Evolutionary conservation across 208 protist species (phyloP).

Genomic region (Crithidia mellificae): DNA sequence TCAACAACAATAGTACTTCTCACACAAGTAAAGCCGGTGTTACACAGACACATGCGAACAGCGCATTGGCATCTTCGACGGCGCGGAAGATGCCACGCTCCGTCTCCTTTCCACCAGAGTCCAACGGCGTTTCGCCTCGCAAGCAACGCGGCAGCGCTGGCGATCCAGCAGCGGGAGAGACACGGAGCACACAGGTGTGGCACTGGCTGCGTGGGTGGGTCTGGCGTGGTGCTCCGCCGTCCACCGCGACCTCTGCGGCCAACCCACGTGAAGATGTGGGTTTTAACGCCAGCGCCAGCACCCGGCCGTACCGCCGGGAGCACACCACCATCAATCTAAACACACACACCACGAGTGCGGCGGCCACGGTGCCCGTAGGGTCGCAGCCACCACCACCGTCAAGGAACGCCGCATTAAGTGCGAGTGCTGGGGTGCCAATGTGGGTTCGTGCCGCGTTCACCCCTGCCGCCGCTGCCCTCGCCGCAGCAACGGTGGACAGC

Average conservation of each 20-base stretch:
- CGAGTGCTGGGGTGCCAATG: not conserved
- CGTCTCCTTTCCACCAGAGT: constrained; percentile 7
- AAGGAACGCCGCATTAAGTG: not conserved
- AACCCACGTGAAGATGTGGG: not conserved
- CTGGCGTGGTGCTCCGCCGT: not conserved
- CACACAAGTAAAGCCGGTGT: too few relatives aligned
- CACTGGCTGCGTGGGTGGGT: constrained; percentile 6
- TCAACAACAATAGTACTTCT: not conserved
- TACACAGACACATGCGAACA: too few relatives aligned
- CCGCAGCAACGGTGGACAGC: not conserved
- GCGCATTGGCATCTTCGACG: too few relatives aligned
- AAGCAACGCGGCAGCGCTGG: not conserved
- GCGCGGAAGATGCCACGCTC: not conserved
- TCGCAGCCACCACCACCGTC: not conserved
- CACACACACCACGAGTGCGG: not conserved
- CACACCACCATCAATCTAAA: not conserved
- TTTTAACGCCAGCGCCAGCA: not conserved
- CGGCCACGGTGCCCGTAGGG: not conserved
- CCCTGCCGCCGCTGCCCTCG: constrained; percentile 1
- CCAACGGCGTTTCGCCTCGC: not conserved
- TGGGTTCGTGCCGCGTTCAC: constrained; percentile 32
- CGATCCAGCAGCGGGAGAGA: not conserved
- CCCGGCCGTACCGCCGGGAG: not conserved
- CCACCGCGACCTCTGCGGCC: not conserved
- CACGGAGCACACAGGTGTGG: constrained; percentile 1